Base-by-base conservation (phyloP, 495 filamentous ascomycete genomes). In the Hapsidospora chrysogenum region DNA sequence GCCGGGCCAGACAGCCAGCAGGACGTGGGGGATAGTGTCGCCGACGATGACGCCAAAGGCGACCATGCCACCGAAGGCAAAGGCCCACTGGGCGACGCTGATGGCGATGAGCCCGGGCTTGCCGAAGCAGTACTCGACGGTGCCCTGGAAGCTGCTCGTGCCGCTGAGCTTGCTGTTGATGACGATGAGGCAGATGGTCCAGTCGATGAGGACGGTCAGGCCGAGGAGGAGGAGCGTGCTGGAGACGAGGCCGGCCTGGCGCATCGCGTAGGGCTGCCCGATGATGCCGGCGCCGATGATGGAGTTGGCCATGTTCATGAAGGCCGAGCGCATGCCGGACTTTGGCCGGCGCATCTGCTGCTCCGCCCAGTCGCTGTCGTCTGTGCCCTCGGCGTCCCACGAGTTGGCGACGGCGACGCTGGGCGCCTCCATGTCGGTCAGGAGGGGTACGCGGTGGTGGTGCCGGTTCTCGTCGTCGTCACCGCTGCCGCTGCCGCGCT, bases 261-360 rank as follows among this genome's bases (percentile, higher is more conserved):
- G 70, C 46, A 97, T 78, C 6, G 89, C 89, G 57, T 96, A 96
- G 7, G 89, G 85, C 53, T 96, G 92, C 2, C 84, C 89, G 50
- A 97, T 96, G 45, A 97, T 97, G 1, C 89, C 89, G 3, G 89
- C 89, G 9, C 89, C 89, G 54, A 97, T 96, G 46, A 97, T 97
- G 42, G 77, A 85, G 53, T 97, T 97, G 29, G 86, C 85, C 89
- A 97, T 97, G 55, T 97, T 97, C 83, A 94, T 93, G 43, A 97
- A 96, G 7, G 68, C 68, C 14, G 53, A 52, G 3, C 56, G 39
- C 25, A 72, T 35, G 0, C 60, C 61, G 5, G 53, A 61, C 45
- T 65, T 67, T 16, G 68, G 68, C 7, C 68, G 53, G 8, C 41
- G 34, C 0, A 49, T 57, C 41, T 70, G 64, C 9, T 49, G 46